Percentiles rank a stretch among this genome's conserved stretches.
These are phyloP conservation scores for Macrolepiota albuminosa DNA, from an alignment of 768 basidiomycete species.

Conservation along the genomic window DNA sequence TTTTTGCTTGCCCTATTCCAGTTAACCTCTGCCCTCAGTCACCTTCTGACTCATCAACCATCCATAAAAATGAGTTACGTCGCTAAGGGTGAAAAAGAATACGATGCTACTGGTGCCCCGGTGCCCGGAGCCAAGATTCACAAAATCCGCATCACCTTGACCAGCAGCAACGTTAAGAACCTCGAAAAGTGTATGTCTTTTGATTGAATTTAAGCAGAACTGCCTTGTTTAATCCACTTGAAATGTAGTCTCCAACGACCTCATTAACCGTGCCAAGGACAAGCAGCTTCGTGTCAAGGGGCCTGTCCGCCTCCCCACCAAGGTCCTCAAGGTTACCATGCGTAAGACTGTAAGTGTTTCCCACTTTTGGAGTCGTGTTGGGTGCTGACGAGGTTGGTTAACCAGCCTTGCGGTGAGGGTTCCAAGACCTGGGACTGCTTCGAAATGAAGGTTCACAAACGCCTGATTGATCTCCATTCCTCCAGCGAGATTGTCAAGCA, in stretches of 20 bases:
- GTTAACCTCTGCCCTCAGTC: conserved; percentile 37
- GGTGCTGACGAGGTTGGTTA: background rate
- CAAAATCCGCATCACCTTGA: conserved; percentile 99
- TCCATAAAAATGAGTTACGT: conserved; percentile 86
- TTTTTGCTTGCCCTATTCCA: background rate
- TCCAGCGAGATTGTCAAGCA: conserved; percentile 99
- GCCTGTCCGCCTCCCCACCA: conserved; percentile 97
- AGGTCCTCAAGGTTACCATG: conserved; percentile 98
- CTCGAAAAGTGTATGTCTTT: conserved; percentile 86
- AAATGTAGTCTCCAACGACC: conserved; percentile 79
- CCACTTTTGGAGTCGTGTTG: background rate
- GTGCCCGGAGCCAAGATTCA: conserved; percentile 90
- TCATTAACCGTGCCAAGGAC: conserved; percentile 99
- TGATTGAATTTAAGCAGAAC: background rate
- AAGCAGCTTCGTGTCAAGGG: conserved; percentile 99
- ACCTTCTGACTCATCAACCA: conserved; percentile 72
- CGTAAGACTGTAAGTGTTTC: conserved; percentile 82
- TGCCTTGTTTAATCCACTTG: background rate
- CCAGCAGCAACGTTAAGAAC: conserved; percentile 96
- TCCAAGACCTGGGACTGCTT: conserved; percentile 99
- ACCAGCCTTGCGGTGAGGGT: conserved; percentile 98
- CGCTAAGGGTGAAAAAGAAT: conserved; percentile 98
- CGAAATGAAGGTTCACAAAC: conserved; percentile 99
- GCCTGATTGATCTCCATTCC: conserved; percentile 97
- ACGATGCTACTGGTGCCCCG: conserved; percentile 86